Base-by-base conservation (phyloP, 306 rosid genomes). In the Gynostemma pentaphyllum region DNA sequence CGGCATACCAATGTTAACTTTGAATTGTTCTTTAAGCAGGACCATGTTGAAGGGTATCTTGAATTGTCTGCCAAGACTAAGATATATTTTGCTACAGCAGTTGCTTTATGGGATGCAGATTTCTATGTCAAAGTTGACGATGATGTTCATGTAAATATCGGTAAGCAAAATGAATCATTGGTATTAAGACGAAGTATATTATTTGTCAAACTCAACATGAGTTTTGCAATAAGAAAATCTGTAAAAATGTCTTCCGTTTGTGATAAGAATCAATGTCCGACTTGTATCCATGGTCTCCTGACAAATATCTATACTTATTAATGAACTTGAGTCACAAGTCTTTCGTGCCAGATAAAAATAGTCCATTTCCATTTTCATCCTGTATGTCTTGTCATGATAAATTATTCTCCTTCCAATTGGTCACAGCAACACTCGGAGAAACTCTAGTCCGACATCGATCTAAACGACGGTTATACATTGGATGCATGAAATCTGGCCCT, bases 401-500 rank as follows among this genome's bases (percentile, higher is more conserved):
- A 39, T 14, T 61, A 22, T 2, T 41, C 34, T 61, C 50, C 66
- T 39, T 61, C 15, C 36, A 23, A 37, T 21, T 68, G 30, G 41
- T 69, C 70, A 47, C 91, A 94, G 99, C 95, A 42, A 94, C 99
- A 46, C 82, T 94, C 57, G 99, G 99, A 53, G 94, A 86, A 75
- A 94, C 99, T 28, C 84, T 94, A 15, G 90, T 79, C 46, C 78
- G 99, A 79, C 97, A 94, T 74, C 80, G 94, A 71, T 74, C 83
- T 28, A 88, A 88, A 72, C 84, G 68, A 27, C 81, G 84, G 53
- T 70, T 86, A 37, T 94, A 94, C 81, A 82, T 94, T 45, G 97
- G 99, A 60, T 94, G 99, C 94, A 94, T 94, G 99, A 94, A 94
- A 86, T 94, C 99, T 45, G 99, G 99, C 45, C 99, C 97, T 23